These are phyloP conservation scores for Tuctoria greenei DNA, from an alignment of 176 grass and related monocot species.

Conservation along the genomic window DNA sequence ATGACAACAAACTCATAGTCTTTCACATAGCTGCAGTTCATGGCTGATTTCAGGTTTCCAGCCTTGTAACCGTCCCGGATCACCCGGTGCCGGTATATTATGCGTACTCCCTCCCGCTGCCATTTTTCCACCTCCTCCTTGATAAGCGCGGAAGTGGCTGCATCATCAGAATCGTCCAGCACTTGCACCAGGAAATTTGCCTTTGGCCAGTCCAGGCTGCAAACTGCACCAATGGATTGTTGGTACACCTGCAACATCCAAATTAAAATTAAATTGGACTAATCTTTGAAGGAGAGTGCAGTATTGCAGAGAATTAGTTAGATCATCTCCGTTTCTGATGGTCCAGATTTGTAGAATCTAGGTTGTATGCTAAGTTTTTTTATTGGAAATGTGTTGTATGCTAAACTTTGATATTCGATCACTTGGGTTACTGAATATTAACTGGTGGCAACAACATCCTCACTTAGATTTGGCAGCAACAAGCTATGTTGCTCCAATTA, in stretches of 20 bases:
- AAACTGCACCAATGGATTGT: conserved; percentile 81
- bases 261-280: conserved; percentile 24
- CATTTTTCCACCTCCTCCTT: conserved; percentile 79
- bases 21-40: conserved; percentile 85
- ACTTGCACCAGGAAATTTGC: conserved; percentile 71
- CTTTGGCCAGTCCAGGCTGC: conserved; percentile 77
- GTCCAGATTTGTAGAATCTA: neutral
- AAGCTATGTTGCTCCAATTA: neutral
- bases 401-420: neutral
- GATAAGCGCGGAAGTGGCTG: conserved; percentile 61
- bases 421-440: conserved; percentile 21
- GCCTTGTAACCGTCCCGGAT: conserved; percentile 85
- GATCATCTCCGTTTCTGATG: neutral
- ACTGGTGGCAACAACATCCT: conserved; percentile 6
- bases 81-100: conserved; percentile 69
- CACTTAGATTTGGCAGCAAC: conserved; percentile 15
- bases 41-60: conserved; percentile 86
- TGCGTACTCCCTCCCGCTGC: conserved; percentile 62
- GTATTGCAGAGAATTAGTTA: neutral
- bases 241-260: conserved; percentile 76
- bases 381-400: neutral
- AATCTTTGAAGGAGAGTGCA: conserved; percentile 9
- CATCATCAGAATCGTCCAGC: conserved; percentile 77
- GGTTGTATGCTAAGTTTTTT: neutral
- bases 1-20: conserved; percentile 85